phyloP scores from a whole-genome alignment of 2,329 filamentous ascomycete species.

The Trichophyton equinum region DNA sequence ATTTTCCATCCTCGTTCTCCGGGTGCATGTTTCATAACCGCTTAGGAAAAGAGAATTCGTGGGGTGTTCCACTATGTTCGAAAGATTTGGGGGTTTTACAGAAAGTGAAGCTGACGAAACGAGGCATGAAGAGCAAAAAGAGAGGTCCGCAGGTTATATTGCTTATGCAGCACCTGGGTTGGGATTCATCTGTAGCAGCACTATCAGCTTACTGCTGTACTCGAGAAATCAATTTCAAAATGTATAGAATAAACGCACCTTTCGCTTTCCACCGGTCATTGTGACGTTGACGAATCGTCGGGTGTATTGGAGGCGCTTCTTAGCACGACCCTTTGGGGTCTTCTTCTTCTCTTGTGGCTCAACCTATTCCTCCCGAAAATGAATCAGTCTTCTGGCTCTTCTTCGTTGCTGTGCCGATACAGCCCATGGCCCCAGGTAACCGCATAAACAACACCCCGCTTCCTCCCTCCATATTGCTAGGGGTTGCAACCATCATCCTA shows the following conservation, averaged over 20 bases:
- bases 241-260: constrained; percentile 47
- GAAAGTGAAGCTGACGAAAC: neutral
- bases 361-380: constrained; percentile 43
- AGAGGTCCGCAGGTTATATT: neutral
- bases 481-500: neutral
- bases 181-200: constrained; percentile 59
- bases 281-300: constrained; percentile 98
- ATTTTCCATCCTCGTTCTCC: neutral
- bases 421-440: too few species aligned
- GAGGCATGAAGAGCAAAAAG: neutral
- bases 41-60: neutral
- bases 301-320: constrained; percentile 94
- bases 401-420: too few species aligned
- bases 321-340: constrained; percentile 89
- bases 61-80: neutral
- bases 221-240: neutral
- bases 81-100: neutral
- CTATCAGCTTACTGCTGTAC: neutral
- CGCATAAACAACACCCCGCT: neutral
- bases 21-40: neutral
- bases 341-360: constrained; percentile 93
- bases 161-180: constrained; percentile 44
- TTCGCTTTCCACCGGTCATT: constrained; percentile 95
- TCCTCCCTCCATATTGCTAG: neutral
- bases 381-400: neutral